Evolutionary conservation across 2,329 filamentous ascomycete genomes (phyloP).

Genomic region (Penicillium sp.): DNA sequence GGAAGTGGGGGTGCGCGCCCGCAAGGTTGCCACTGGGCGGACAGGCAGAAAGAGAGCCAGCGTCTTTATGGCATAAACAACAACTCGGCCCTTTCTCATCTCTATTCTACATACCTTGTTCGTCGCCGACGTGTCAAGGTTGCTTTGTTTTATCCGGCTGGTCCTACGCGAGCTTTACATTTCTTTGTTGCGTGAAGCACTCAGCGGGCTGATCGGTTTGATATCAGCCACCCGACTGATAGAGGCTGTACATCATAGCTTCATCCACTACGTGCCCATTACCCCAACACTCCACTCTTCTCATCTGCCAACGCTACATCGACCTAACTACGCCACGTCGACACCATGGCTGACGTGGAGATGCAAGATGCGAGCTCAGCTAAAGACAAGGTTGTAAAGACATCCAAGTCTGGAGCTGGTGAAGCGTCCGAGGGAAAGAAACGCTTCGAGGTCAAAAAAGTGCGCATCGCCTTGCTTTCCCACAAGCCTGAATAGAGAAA

Average conservation of each 20-base stretch:
- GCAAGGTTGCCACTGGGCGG: slow-evolving; percentile 9
- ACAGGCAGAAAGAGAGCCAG: background rate
- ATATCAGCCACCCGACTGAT: background rate
- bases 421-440: slow-evolving; percentile 70
- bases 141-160: background rate
- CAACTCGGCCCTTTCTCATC: background rate
- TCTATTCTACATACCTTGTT: background rate
- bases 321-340: background rate
- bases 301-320: background rate
- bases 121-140: background rate
- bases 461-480: slow-evolving; percentile 37
- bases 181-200: background rate
- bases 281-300: background rate
- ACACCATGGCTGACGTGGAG: slow-evolving; percentile 84
- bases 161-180: background rate
- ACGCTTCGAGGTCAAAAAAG: slow-evolving; percentile 99
- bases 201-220: background rate
- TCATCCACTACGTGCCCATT: background rate
- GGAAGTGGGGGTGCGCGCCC: slow-evolving; percentile 7
- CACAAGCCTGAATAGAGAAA: background rate
- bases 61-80: background rate
- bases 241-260: background rate
- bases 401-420: slow-evolving; percentile 47
- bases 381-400: slow-evolving; percentile 46
- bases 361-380: slow-evolving; percentile 79